Conservation (phyloP, 2,329 filamentous ascomycete species). For the Cylindrodendrum hubeiense region DNA sequence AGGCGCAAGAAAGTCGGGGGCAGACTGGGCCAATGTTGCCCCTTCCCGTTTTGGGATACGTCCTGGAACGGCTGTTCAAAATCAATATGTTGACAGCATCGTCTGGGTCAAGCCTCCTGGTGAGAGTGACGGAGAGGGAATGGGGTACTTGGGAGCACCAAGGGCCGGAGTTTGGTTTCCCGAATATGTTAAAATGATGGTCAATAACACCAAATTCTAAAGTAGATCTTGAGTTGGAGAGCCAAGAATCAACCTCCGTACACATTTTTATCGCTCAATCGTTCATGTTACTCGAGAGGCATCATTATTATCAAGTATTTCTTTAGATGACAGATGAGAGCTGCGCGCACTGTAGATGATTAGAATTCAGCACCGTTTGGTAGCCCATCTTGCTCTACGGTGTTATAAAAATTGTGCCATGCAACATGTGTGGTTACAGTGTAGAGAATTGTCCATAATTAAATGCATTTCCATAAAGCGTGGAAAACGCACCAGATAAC, state of each 20-base stretch:
- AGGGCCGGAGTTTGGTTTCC: slow-evolving; percentile 18
- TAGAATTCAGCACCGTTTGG: too few relatives aligned
- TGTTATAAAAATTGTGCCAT: too few relatives aligned
- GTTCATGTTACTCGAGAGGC: not conserved
- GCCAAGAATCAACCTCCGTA: not conserved
- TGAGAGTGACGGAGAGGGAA: slow-evolving; percentile 14
- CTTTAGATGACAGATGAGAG: too few relatives aligned
- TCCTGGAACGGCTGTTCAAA: slow-evolving; percentile 4
- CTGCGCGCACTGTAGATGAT: too few relatives aligned
- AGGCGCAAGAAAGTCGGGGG: slow-evolving; percentile 3
- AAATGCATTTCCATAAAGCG: too few relatives aligned
- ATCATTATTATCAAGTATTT: too few relatives aligned
- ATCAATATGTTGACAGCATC: slow-evolving; percentile 15
- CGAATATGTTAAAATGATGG: slow-evolving; percentile 20
- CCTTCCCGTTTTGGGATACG: slow-evolving; percentile 8
- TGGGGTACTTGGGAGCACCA: slow-evolving; percentile 4
- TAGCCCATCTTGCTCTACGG: too few relatives aligned
- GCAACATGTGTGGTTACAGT: too few relatives aligned
- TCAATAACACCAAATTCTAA: slow-evolving; percentile 14
- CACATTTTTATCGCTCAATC: not conserved
- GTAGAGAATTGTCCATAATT: too few relatives aligned
- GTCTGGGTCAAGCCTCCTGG: slow-evolving; percentile 22
- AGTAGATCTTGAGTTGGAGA: not conserved
- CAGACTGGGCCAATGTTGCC: slow-evolving; percentile 7
- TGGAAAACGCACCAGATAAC: too few relatives aligned